phyloP scores from a whole-genome alignment of 257 asterid genomes.

The Solanum corneliomulleri region DNA sequence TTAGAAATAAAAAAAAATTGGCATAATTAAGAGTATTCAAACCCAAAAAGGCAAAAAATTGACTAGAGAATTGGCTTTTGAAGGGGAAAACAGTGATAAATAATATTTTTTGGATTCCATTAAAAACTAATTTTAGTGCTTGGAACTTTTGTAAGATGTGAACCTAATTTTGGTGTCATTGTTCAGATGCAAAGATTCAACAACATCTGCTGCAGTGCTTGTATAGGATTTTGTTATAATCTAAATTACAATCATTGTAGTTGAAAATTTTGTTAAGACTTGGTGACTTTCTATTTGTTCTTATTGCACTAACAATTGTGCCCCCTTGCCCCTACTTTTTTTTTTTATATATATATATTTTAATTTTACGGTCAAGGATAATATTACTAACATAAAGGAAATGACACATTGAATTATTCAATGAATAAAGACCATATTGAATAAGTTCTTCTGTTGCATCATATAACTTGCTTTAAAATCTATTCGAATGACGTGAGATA shows the following conservation, averaged over 20 bases:
- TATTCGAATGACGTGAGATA: background rate
- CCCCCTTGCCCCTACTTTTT: too few species aligned
- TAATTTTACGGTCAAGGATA: background rate
- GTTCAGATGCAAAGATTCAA: background rate
- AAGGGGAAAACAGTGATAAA: background rate
- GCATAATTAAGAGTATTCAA: slow-evolving; percentile 9
- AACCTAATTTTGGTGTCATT: slow-evolving; percentile 2
- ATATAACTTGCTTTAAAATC: too few species aligned
- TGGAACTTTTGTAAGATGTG: slow-evolving; percentile 5
- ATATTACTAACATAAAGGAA: too few species aligned
- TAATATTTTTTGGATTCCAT: background rate
- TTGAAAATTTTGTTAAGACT: background rate
- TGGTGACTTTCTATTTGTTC: background rate
- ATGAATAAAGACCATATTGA: too few species aligned
- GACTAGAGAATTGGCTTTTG: background rate
- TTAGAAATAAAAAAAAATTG: background rate
- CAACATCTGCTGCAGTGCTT: background rate
- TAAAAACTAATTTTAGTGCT: slow-evolving; percentile 2
- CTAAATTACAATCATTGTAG: background rate
- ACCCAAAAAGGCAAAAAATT: background rate
- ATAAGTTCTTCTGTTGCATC: rapidly evolving
- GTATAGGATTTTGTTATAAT: background rate
- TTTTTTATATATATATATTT: too few species aligned
- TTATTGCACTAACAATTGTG: background rate
- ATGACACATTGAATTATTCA: too few species aligned